Percentiles rank a stretch among this genome's conserved stretches.
Conservation (phyloP, 805 yeast genomes). For the Wilhelminamyces savonicus region DNA sequence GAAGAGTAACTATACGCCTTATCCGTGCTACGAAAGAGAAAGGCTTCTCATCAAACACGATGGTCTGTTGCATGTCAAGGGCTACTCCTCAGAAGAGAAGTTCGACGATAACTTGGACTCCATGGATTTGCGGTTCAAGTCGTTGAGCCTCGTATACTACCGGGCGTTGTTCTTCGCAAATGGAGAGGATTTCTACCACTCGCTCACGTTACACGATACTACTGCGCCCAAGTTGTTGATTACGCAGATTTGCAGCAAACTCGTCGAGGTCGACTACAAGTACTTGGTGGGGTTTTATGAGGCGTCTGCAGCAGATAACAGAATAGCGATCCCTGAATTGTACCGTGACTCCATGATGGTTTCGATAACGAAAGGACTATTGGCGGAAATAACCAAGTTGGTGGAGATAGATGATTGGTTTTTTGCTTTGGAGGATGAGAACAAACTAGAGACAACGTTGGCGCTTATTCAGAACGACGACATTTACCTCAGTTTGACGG, state of each 20-base stretch:
- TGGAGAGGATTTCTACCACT: conserved; percentile 4
- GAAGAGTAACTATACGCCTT: conserved; percentile 9
- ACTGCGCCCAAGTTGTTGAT: conserved; percentile 5
- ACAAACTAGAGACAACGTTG: conserved; percentile 2
- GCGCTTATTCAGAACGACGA: conserved; percentile 5
- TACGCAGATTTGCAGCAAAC: conserved; percentile 6
- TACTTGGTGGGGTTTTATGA: conserved; percentile 9
- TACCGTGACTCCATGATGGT: conserved; percentile 5
- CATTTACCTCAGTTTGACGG: conserved; percentile 9
- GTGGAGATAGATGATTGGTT: conserved; percentile 6
- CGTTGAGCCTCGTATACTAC: conserved; percentile 11
- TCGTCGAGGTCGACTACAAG: conserved; percentile 4
- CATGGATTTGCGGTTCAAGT: conserved; percentile 19
- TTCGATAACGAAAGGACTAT: conserved; percentile 5
- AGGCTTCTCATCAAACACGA: conserved; percentile 15
- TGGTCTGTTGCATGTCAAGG: conserved; percentile 4
- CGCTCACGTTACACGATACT: conserved; percentile 1
- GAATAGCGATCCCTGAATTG: conserved; percentile 1
- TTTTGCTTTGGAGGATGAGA: background rate
- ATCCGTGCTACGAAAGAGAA: conserved; percentile 22
- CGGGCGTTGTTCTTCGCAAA: conserved; percentile 9
- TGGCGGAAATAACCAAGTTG: conserved; percentile 7
- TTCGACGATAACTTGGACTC: conserved; percentile 22
- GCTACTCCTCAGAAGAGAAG: too few species aligned
- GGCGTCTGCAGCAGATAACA: background rate